Conservation (phyloP, 2,329 filamentous ascomycete genomes). For the Nothopassalora personata region DNA sequence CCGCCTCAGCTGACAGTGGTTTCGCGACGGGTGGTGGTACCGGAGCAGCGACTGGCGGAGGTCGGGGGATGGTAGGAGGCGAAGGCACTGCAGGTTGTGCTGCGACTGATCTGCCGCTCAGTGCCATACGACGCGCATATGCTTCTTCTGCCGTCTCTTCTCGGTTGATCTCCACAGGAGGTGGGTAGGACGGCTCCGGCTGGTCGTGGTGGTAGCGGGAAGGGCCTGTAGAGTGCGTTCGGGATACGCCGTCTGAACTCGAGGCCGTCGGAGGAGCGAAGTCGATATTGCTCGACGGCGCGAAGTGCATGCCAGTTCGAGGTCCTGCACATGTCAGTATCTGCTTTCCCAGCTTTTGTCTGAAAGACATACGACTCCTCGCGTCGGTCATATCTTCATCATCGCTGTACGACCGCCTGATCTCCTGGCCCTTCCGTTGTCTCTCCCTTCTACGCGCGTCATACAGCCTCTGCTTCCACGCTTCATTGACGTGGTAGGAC, state of each 20-base stretch:
- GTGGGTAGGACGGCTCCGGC: constrained; percentile 39
- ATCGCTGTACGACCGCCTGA: constrained; percentile 43
- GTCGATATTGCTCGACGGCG: constrained; percentile 38
- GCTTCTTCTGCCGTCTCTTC: constrained; percentile 65
- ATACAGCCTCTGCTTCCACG: constrained; percentile 76
- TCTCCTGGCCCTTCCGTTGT: constrained; percentile 40
- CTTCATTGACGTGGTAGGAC: constrained; percentile 70
- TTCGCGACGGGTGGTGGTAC: constrained; percentile 20
- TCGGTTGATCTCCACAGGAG: constrained; percentile 46
- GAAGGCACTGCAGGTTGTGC: constrained; percentile 2
- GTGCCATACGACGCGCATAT: constrained; percentile 57
- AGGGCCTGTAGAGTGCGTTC: constrained; percentile 6
- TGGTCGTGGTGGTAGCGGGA: constrained; percentile 6
- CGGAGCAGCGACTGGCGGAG: constrained; percentile 25
- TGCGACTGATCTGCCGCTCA: constrained; percentile 40
- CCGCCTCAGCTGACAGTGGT: constrained; percentile 4
- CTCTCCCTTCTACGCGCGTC: constrained; percentile 55
- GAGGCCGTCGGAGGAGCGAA: constrained; percentile 21
- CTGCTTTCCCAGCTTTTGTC: too few relatives aligned
- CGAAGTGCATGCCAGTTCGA: constrained; percentile 36
- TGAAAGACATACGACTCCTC: constrained; percentile 6
- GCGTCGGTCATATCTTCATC: constrained; percentile 31
- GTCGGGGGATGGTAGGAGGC: background rate
- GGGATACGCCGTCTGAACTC: constrained; percentile 4
- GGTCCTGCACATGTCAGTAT: constrained; percentile 12